Evolutionary conservation across 202 grass and related monocot genomes (phyloP).

Genomic region (Setaria viridis): DNA sequence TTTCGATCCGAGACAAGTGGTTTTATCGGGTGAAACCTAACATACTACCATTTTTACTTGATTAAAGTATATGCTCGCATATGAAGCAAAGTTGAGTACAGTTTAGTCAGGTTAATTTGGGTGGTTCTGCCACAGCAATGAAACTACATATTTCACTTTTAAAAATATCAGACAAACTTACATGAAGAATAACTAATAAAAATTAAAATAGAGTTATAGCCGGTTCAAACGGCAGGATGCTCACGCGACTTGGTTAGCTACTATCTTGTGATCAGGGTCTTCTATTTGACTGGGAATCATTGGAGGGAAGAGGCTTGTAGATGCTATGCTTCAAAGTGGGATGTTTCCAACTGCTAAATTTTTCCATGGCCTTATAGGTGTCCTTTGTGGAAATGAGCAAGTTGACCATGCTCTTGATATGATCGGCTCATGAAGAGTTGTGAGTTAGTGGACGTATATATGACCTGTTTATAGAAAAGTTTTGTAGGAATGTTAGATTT

Average conservation of each 20-base stretch:
- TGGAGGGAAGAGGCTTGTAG: slow-evolving; percentile 62
- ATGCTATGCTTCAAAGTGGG: slow-evolving; percentile 63
- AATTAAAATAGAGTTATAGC: too few relatives aligned
- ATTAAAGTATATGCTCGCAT: too few relatives aligned
- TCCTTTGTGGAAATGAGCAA: slow-evolving; percentile 71
- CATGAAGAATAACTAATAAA: too few relatives aligned
- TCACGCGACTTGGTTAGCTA: slow-evolving; percentile 74
- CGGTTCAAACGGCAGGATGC: slow-evolving; percentile 31
- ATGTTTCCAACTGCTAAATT: slow-evolving; percentile 56
- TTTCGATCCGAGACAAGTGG: too few relatives aligned
- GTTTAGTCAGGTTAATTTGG: too few relatives aligned
- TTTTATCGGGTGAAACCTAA: too few relatives aligned
- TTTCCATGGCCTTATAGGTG: slow-evolving; percentile 65
- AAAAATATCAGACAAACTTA: too few relatives aligned
- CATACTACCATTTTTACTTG: too few relatives aligned
- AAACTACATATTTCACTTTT: too few relatives aligned
- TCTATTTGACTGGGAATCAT: slow-evolving; percentile 63
- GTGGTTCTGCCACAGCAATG: too few relatives aligned
- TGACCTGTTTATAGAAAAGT: slow-evolving; percentile 71
- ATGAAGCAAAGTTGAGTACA: too few relatives aligned
- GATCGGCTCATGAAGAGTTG: slow-evolving; percentile 64
- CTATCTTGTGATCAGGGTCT: slow-evolving; percentile 69
- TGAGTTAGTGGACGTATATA: slow-evolving; percentile 45
- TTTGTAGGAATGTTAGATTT: slow-evolving; percentile 64
- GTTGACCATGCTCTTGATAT: slow-evolving; percentile 64